Percentiles rank a stretch among this genome's conserved stretches.
Evolutionary conservation across 2,329 filamentous ascomycete genomes (phyloP).

Genomic region (Ceratocystis diversiconidia): DNA sequence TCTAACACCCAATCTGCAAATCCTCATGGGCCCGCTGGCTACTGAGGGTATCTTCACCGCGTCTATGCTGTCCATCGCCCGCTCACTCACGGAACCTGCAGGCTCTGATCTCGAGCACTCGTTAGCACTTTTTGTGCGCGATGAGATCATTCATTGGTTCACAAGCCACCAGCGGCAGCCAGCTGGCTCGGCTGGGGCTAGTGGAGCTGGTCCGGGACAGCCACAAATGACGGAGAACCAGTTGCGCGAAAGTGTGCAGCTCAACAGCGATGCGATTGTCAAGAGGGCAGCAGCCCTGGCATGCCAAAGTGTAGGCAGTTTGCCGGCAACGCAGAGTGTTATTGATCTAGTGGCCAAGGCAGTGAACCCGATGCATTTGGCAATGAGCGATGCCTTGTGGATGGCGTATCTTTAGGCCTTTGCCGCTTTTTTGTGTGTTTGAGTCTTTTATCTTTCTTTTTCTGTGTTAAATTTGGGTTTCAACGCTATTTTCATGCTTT

Average conservation of each 20-base stretch:
- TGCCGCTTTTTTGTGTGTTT: slow-evolving; percentile 14
- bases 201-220: slow-evolving; percentile 25
- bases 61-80: slow-evolving; percentile 88
- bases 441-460: slow-evolving; percentile 9
- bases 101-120: slow-evolving; percentile 87
- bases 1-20: slow-evolving; percentile 89
- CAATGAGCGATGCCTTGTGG: slow-evolving; percentile 83
- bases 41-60: slow-evolving; percentile 95
- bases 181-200: neutral
- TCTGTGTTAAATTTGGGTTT: neutral
- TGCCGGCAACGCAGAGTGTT: slow-evolving; percentile 93
- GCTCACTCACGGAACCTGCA: slow-evolving; percentile 72
- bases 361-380: slow-evolving; percentile 80
- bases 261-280: slow-evolving; percentile 81
- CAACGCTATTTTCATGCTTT: neutral
- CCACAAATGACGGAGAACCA: slow-evolving; percentile 42
- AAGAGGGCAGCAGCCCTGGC: slow-evolving; percentile 79
- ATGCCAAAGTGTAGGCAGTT: slow-evolving; percentile 58
- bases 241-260: slow-evolving; percentile 64
- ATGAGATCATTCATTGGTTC: slow-evolving; percentile 97
- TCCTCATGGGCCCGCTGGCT: slow-evolving; percentile 85
- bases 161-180: slow-evolving; percentile 54
- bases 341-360: slow-evolving; percentile 89
- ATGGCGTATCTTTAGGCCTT: slow-evolving; percentile 75
- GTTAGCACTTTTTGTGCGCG: slow-evolving; percentile 83